Base-by-base conservation (phyloP, 2,329 filamentous ascomycete genomes). In the Xenoacremonium recifei region DNA sequence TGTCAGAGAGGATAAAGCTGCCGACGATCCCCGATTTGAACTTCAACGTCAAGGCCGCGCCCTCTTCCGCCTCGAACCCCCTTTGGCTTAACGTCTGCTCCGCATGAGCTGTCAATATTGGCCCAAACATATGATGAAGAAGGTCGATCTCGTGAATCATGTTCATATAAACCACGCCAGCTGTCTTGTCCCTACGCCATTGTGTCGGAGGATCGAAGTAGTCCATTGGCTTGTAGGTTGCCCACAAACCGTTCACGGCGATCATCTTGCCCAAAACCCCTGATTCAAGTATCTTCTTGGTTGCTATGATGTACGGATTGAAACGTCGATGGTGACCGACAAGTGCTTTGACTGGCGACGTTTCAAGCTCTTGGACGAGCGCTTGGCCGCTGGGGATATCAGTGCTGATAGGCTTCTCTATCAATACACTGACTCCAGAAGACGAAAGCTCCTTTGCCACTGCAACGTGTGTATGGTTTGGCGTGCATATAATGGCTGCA, bases 81-180 rank as follows among this genome's bases (percentile, higher is more conserved):
- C 79, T 65, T 23, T 71, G 69, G 0, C 72, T 67, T 0, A 55
- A 35, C 0, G 67, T 72, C 37, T 65, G 61, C 49, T 82, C 73
- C 0, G 75, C 77, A 23, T 74, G 70, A 0, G 82, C 71, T 0
- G 72, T 63, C 0, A 56, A 54, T 19, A 83, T 75, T 0, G 75
- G 70, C 0, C 77, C 77, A 19, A 82, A 69, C 2, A 82, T 61
- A 55, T 75, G 72, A 35, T 81, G 77, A 15, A 83, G 61, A 0
- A 80, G 60, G 45, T 82, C 79, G 29, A 82, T 63, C 37, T 83
- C 79, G 51, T 83, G 79, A n/a, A 82, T 70, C 32, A 82, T 61
- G 51, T 82, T 83, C 45, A 81, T 81, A 3, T 75, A 61, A 6
- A 82, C 61, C 0, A 74, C 70, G 1, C 77, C 78, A 2, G 71